Conservation (phyloP, 768 basidiomycete genomes). For the Russula sp. region DNA sequence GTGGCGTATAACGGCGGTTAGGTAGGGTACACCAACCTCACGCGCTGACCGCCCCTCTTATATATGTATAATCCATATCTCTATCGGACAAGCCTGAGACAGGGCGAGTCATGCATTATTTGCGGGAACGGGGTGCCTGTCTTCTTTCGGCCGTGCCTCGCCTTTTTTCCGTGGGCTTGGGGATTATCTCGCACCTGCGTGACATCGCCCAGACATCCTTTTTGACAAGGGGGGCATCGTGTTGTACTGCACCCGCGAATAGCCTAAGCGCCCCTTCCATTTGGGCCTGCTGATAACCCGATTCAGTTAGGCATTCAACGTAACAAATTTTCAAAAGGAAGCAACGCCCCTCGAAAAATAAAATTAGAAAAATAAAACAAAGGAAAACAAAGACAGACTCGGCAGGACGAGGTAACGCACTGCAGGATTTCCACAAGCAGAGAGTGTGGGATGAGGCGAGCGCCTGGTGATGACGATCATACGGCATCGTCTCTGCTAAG, state of each 20-base stretch:
- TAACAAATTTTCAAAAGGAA: not conserved
- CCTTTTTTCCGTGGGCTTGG: not conserved
- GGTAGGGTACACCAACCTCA: not conserved
- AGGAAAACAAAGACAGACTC: not conserved
- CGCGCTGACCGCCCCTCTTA: not conserved
- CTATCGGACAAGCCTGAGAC: conserved; percentile 8
- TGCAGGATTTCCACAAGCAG: conserved; percentile 12
- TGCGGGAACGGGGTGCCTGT: not conserved
- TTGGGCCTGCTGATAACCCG: not conserved
- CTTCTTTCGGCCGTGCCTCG: not conserved
- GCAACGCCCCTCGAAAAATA: not conserved
- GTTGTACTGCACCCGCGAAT: not conserved
- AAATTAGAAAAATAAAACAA: not conserved
- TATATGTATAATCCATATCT: conserved; percentile 1
- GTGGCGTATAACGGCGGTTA: not conserved
- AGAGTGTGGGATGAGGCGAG: not conserved
- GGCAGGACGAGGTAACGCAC: not conserved
- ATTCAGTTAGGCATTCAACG: conserved; percentile 6
- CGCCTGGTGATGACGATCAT: not conserved
- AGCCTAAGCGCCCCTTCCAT: not conserved
- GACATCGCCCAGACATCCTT: conserved; percentile 1
- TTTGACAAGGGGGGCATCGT: not conserved
- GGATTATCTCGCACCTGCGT: not conserved
- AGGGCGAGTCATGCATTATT: not conserved
- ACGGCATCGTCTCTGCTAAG: conserved; percentile 7